A percentile compares a stretch with the other conserved stretches of the same genome.
These are phyloP conservation scores for Cornus kousa DNA, from an alignment of 148 eudicot genomes.

Conservation along the genomic window DNA sequence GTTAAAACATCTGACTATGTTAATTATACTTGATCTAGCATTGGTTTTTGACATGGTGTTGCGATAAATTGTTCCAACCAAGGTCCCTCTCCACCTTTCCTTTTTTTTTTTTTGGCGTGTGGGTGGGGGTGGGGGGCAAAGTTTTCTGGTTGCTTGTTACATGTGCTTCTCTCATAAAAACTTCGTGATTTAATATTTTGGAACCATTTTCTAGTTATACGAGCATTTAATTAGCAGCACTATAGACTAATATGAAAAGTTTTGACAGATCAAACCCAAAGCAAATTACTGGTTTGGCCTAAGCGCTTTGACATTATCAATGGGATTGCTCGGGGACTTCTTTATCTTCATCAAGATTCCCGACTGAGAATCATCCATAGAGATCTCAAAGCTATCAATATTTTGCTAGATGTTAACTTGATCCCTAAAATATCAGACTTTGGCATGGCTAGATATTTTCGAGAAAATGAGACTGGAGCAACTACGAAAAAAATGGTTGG, in stretches of 20 bases:
- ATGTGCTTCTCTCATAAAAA: too few relatives aligned
- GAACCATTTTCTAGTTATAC: too few relatives aligned
- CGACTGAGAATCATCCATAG: conserved; percentile 2
- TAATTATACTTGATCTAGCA: too few relatives aligned
- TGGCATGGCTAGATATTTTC: conserved; percentile 13
- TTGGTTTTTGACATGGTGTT: too few relatives aligned
- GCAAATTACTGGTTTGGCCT: conserved; percentile 2
- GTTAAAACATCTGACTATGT: not conserved
- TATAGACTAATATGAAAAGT: not conserved
- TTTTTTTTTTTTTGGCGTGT: too few relatives aligned
- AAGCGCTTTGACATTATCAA: not conserved
- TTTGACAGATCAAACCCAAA: not conserved
- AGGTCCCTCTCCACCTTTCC: too few relatives aligned
- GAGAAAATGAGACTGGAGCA: conserved; percentile 7
- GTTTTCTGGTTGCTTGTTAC: too few relatives aligned
- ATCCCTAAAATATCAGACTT: conserved; percentile 25
- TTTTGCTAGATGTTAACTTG: conserved; percentile 14
- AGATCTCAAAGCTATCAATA: conserved; percentile 13
- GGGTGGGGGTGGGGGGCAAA: too few relatives aligned
- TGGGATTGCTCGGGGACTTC: conserved; percentile 7
- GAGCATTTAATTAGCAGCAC: too few relatives aligned
- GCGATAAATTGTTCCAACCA: too few relatives aligned
- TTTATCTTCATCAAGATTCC: conserved; percentile 8
- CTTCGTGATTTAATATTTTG: too few relatives aligned
- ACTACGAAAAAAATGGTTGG: conserved; percentile 16